Base-by-base conservation (phyloP, 768 basidiomycete species). In the Pisolithus sp. region DNA sequence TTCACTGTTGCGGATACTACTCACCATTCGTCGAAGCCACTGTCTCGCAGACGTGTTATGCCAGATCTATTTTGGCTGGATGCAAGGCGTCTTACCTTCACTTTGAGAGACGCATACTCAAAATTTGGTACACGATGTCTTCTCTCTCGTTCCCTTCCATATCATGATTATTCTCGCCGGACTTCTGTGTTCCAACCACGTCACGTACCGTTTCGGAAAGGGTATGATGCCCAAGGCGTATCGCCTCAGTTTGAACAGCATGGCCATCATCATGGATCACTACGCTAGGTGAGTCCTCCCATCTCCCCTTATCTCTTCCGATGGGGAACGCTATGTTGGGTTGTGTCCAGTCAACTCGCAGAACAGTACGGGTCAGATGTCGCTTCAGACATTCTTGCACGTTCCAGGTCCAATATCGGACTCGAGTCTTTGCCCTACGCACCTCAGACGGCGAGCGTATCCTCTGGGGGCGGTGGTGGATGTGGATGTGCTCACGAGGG, bases 171-270 rank as follows among this genome's bases (percentile, higher is more conserved):
- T 89, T 60, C 53, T 87, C 53, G 72, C 74, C 1, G 81, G 75
- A 17, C 67, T 91, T 50, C 67, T 91, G 46, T 91, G 85, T 65
- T 83, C 83, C 21, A 90, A 89, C 68, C 89, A 92, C 58, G 82
- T 92, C 64, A 91, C 88, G 23, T 90, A 89, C 64, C 76, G 89
- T 48, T 91, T 91, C 66, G 89, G 88, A 9, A 91, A 90, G 72
- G 89, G 89, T 53, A 83, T 90, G 81, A 89, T 85, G 76, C 89
- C 88, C 39, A 87, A 88, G 73, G 81, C 84, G 13, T 91, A 92
- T 67, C 74, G 87, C 34, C 73, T 91, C 42, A 83, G 82, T 69
- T 71, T 80, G 75, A 77, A 75, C 53, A 82, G 79, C 53, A 86
- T 90, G 83, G 85, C 84, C 4, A 76, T 86, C 48, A 88, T 92